Evolutionary conservation across 768 basidiomycete genomes (phyloP).

Genomic region (Phlebiopsis flavidoalba): DNA sequence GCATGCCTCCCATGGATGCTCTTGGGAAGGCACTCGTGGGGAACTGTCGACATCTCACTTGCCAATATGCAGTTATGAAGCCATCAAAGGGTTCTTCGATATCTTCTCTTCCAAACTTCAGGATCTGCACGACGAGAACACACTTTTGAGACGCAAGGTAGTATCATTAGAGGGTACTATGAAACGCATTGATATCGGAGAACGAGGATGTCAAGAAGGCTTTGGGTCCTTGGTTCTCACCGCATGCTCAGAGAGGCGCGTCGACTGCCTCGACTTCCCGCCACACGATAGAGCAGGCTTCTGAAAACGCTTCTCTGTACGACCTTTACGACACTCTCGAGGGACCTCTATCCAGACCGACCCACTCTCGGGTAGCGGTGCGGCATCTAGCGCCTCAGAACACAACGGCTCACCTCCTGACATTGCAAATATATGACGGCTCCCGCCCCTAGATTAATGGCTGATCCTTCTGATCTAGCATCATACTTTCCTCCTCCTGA

Average conservation of each 20-base stretch:
- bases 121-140: slow-evolving; percentile 58
- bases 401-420: no score
- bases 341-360: neutral
- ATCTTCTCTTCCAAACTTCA: slow-evolving; percentile 33
- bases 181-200: slow-evolving; percentile 48
- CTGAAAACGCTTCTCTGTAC: neutral
- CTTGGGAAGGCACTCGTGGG: slow-evolving; percentile 44
- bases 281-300: neutral
- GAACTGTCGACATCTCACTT: slow-evolving; percentile 33
- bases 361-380: neutral
- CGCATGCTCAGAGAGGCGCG: neutral
- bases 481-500: slow-evolving; percentile 32
- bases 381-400: neutral
- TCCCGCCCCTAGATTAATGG: neutral
- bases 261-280: neutral
- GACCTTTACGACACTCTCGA: neutral
- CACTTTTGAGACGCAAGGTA: slow-evolving; percentile 51
- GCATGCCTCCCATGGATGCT: slow-evolving; percentile 47
- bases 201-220: slow-evolving; percentile 48
- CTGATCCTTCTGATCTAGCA: slow-evolving; percentile 20
- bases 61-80: slow-evolving; percentile 50
- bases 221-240: slow-evolving; percentile 59
- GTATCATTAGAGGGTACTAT: slow-evolving; percentile 54
- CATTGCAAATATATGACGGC: no score
- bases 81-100: slow-evolving; percentile 54